phyloP scores from a whole-genome alignment of 163 green algal genomes.

The Picocystis sp. region DNA sequence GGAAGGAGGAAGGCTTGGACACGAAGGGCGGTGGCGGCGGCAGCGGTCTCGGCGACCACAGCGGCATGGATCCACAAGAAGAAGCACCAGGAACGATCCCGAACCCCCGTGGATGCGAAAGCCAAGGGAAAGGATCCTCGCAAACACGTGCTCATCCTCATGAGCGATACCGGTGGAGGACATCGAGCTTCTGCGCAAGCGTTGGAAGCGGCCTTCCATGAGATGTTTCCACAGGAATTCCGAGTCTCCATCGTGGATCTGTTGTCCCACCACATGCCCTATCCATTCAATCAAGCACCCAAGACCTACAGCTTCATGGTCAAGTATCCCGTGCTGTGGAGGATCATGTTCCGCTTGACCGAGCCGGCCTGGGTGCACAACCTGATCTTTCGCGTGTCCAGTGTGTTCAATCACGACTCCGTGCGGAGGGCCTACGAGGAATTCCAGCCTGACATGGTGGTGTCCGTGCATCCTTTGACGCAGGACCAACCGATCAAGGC shows the following conservation, averaged over 20 bases:
- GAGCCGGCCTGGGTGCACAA: slow-evolving; percentile 59
- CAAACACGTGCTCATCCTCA: slow-evolving; percentile 71
- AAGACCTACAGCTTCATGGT: slow-evolving; percentile 87
- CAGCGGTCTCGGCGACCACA: too few species aligned
- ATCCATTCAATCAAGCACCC: slow-evolving; percentile 69
- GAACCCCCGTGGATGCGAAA: too few species aligned
- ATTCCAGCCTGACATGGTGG: slow-evolving; percentile 77
- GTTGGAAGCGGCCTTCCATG: slow-evolving; percentile 39
- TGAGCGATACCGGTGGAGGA: slow-evolving; percentile 89
- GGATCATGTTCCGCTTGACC: slow-evolving; percentile 41
- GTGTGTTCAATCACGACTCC: neutral
- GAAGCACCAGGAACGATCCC: too few species aligned
- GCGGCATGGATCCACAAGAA: too few species aligned
- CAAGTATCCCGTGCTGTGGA: slow-evolving; percentile 62
- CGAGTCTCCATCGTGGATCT: slow-evolving; percentile 61
- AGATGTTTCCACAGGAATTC: slow-evolving; percentile 26
- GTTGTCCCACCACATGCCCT: slow-evolving; percentile 80
- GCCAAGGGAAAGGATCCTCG: neutral
- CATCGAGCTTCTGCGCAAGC: slow-evolving; percentile 84
- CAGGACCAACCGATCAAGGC: slow-evolving; percentile 76
- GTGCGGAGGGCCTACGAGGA: slow-evolving; percentile 34
- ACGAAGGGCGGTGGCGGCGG: too few species aligned
- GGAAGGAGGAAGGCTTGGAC: too few species aligned
- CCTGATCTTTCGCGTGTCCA: slow-evolving; percentile 27
- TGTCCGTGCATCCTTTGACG: slow-evolving; percentile 92